A percentile compares a stretch with the other conserved stretches of the same genome.
Evolutionary conservation across 768 basidiomycete species (phyloP).

Genomic region (Exsudoporus frostii): DNA sequence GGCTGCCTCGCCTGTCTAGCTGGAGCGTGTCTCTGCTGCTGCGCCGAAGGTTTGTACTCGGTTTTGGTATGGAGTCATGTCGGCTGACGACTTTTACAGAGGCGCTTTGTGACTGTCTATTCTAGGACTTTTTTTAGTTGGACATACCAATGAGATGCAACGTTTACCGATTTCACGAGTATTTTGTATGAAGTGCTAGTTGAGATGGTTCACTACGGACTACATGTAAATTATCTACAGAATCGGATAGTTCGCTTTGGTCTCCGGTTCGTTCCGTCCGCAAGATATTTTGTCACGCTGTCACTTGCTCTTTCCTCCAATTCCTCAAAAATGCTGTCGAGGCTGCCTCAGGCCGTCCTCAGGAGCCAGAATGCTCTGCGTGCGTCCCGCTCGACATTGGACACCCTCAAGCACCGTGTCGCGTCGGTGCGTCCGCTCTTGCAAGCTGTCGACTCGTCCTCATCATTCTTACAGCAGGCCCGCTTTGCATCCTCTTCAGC

Average conservation of each 20-base stretch:
- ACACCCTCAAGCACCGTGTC: constrained; percentile 43
- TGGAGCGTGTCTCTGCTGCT: constrained; percentile 47
- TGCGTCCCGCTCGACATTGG: constrained; percentile 42
- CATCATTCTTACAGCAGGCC: constrained; percentile 40
- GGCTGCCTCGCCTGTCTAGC: constrained; percentile 49
- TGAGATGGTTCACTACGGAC: constrained; percentile 14
- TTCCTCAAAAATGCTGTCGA: constrained; percentile 74
- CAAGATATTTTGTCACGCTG: constrained; percentile 39
- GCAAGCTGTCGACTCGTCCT: constrained; percentile 12
- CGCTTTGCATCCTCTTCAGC: constrained; percentile 70
- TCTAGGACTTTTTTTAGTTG: constrained; percentile 29
- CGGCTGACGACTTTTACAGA: constrained; percentile 41
- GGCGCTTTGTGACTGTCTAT: constrained; percentile 67
- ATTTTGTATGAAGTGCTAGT: constrained; percentile 19
- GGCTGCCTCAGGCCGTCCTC: constrained; percentile 73
- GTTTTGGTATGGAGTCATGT: constrained; percentile 23
- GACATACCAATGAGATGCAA: constrained; percentile 16
- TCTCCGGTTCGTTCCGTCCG: constrained; percentile 51
- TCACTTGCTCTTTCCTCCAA: constrained; percentile 39
- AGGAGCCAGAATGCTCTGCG: constrained; percentile 51
- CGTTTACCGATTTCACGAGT: constrained; percentile 9
- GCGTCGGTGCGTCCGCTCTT: constrained; percentile 43
- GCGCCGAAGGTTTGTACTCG: constrained; percentile 43
- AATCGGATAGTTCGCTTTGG: constrained; percentile 20
- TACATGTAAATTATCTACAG: constrained; percentile 30